A percentile compares a stretch with the other conserved stretches of the same genome.
Evolutionary conservation across 116 monocot genomes (phyloP).

Genomic region (Dioscorea cayenensis): DNA sequence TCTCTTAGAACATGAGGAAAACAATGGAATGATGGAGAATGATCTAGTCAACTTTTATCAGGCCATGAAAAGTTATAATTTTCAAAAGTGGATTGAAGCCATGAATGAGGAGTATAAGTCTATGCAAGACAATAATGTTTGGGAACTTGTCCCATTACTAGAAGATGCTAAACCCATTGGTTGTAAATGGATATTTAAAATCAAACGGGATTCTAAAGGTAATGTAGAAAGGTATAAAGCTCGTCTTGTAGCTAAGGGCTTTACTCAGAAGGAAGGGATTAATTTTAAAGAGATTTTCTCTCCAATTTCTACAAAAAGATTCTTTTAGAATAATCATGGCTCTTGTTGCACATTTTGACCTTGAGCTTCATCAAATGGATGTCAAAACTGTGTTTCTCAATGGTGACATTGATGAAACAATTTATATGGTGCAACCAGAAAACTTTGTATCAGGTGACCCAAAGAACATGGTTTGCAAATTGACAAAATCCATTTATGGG

Average conservation of each 20-base stretch:
- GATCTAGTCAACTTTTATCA: neutral
- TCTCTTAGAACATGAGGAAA: neutral
- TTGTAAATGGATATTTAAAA: constrained; percentile 2
- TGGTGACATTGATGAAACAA: too few species aligned
- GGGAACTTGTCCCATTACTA: neutral
- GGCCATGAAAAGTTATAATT: neutral
- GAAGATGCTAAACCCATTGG: neutral
- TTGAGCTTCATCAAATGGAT: too few species aligned
- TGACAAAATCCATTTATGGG: neutral
- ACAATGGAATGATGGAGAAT: neutral
- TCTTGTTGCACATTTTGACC: too few species aligned
- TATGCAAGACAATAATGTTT: too few species aligned
- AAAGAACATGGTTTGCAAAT: neutral
- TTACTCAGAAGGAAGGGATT: too few species aligned
- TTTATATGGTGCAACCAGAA: neutral
- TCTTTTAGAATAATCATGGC: too few species aligned
- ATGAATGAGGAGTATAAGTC: too few species aligned
- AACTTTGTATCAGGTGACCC: neutral
- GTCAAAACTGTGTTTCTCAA: too few species aligned
- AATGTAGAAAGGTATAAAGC: neutral
- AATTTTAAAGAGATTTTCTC: too few species aligned
- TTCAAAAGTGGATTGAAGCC: neutral
- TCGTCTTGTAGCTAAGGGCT: too few species aligned
- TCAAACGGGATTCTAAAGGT: neutral
- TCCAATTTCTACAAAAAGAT: too few species aligned